These are phyloP conservation scores for Leptographium procerum DNA, from an alignment of 2,329 filamentous ascomycete species.

Conservation along the genomic window DNA sequence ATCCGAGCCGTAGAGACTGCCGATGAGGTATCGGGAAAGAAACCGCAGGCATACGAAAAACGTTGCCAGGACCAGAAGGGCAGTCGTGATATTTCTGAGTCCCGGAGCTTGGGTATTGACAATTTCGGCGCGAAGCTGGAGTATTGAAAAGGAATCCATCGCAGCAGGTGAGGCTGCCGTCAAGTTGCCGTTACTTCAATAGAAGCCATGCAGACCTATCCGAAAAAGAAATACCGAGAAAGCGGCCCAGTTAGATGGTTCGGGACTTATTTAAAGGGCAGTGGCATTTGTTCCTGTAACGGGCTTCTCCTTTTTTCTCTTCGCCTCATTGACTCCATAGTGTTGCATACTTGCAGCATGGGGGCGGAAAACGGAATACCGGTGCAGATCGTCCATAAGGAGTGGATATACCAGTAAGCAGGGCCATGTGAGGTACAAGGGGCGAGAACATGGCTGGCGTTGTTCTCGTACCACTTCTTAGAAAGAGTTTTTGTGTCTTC, in stretches of 20 bases:
- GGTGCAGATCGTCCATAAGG: too few relatives aligned
- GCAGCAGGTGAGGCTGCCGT: background rate
- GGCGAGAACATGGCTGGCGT: too few relatives aligned
- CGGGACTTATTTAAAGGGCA: background rate
- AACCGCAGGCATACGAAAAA: constrained; percentile 2
- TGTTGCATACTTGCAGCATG: background rate
- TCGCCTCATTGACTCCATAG: background rate
- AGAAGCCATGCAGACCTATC: background rate
- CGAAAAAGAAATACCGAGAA: background rate
- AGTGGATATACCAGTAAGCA: too few relatives aligned
- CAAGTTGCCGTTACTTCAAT: background rate
- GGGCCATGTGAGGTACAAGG: background rate
- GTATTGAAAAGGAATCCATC: background rate
- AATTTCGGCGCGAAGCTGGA: background rate
- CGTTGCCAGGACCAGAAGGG: constrained; percentile 1
- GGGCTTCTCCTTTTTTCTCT: background rate
- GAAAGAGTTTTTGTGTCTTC: too few relatives aligned
- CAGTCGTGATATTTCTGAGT: background rate
- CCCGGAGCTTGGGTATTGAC: background rate
- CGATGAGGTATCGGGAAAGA: background rate
- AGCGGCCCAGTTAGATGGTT: background rate
- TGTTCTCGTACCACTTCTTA: too few relatives aligned
- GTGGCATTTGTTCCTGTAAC: background rate
- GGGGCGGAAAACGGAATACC: too few relatives aligned
- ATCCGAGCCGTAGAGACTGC: background rate